Conservation (phyloP, 345 rosid species). For the Eucalyptus polyanthemos region DNA sequence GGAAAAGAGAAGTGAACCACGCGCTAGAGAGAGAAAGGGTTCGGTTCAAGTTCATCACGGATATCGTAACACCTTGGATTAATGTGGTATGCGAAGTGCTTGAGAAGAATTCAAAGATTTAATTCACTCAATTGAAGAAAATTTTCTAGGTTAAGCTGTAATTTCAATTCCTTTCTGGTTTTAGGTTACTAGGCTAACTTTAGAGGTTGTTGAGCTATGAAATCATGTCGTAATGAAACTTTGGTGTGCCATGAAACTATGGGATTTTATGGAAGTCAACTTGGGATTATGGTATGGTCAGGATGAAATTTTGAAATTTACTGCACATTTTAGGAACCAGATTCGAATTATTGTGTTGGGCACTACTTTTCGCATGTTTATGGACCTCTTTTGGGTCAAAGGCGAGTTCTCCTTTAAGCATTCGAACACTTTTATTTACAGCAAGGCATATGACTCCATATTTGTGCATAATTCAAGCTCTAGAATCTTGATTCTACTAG, state of each 20-base stretch:
- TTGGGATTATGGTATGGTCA: rapidly evolving
- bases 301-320: not conserved
- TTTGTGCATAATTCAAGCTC: too few species aligned
- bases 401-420: not conserved
- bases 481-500: too few species aligned
- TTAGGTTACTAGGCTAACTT: too few species aligned
- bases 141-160: too few species aligned
- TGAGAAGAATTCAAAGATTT: not conserved
- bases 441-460: too few species aligned
- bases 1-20: not conserved
- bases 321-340: rapidly evolving
- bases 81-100: too few species aligned
- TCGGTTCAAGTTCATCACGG: not conserved
- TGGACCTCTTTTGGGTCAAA: not conserved
- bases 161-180: too few species aligned
- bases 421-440: not conserved
- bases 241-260: not conserved
- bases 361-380: not conserved
- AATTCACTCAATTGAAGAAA: too few species aligned
- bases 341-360: too few species aligned
- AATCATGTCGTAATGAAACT: not conserved
- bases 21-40: too few species aligned
- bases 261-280: not conserved
- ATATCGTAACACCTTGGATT: too few species aligned
- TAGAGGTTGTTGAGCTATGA: not conserved